phyloP scores from a whole-genome alignment of 768 basidiomycete species.

The Clavaria fumosa region DNA sequence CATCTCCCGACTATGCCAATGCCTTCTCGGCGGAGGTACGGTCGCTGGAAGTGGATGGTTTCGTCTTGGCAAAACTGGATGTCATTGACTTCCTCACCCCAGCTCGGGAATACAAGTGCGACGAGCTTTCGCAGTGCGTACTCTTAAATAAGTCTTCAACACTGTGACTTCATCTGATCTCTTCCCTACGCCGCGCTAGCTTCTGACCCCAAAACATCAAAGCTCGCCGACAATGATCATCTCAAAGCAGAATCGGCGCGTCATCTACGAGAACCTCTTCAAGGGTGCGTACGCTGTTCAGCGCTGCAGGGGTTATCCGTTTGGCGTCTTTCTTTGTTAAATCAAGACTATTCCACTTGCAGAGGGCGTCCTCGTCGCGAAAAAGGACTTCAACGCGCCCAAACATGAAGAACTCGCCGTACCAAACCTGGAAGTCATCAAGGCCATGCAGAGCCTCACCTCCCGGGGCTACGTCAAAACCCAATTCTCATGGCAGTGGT shows the following conservation, averaged over 20 bases:
- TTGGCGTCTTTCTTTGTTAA: not conserved
- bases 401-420: slow-evolving; percentile 86
- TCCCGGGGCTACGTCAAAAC: slow-evolving; percentile 89
- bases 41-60: too few relatives aligned
- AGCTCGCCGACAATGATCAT: slow-evolving; percentile 73
- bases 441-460: slow-evolving; percentile 54
- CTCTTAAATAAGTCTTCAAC: too few relatives aligned
- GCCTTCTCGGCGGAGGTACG: too few relatives aligned
- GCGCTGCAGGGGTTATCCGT: slow-evolving; percentile 43
- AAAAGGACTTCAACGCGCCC: slow-evolving; percentile 97
- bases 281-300: slow-evolving; percentile 95
- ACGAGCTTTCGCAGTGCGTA: too few relatives aligned
- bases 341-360: slow-evolving; percentile 1
- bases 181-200: too few relatives aligned
- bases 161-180: too few relatives aligned
- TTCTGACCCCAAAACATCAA: not conserved
- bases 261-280: slow-evolving; percentile 99
- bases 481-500: slow-evolving; percentile 99
- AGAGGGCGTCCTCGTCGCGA: slow-evolving; percentile 99
- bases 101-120: too few relatives aligned
- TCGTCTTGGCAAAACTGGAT: too few relatives aligned
- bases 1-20: too few relatives aligned
- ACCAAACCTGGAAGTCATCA: slow-evolving; percentile 56
- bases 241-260: slow-evolving; percentile 83
- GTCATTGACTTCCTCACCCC: too few relatives aligned